A percentile compares a stretch with the other conserved stretches of the same genome.
Evolutionary conservation across 176 grass and related monocot genomes (phyloP).

Genomic region (Hyparrhenia diplandra): DNA sequence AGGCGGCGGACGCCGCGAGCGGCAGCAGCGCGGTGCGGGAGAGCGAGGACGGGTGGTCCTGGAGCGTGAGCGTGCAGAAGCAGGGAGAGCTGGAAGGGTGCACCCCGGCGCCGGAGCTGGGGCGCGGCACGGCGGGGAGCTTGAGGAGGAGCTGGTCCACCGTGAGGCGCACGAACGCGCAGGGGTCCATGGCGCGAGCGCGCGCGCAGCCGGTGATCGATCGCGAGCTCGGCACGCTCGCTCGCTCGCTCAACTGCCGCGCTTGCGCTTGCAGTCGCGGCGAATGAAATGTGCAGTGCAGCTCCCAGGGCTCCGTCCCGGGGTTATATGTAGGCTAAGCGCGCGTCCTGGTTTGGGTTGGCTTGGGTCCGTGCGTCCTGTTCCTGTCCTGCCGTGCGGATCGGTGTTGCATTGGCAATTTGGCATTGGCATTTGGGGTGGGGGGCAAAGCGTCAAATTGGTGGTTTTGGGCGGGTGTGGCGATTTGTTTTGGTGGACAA

Average conservation of each 20-base stretch:
- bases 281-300: neutral
- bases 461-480: neutral
- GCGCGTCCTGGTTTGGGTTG: neutral
- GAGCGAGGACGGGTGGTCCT: conserved; percentile 21
- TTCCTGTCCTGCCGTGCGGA: neutral
- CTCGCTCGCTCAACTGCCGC: neutral
- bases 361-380: neutral
- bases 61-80: conserved; percentile 78
- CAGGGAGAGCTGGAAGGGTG: conserved; percentile 71
- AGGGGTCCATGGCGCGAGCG: conserved; percentile 64
- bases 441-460: neutral
- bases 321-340: conserved; percentile 48
- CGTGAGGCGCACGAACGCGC: conserved; percentile 77
- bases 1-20: conserved; percentile 31
- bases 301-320: neutral
- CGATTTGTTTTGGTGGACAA: conserved; percentile 13
- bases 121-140: conserved; percentile 57
- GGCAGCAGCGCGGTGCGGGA: conserved; percentile 55
- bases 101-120: conserved; percentile 47
- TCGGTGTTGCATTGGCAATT: neutral
- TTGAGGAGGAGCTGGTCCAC: conserved; percentile 82
- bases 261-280: neutral
- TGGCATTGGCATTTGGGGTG: too few species aligned
- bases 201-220: neutral
- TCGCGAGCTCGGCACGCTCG: neutral